phyloP scores from a whole-genome alignment of 1,284 basidiomycete species.

The Schizophyllum amplum region DNA sequence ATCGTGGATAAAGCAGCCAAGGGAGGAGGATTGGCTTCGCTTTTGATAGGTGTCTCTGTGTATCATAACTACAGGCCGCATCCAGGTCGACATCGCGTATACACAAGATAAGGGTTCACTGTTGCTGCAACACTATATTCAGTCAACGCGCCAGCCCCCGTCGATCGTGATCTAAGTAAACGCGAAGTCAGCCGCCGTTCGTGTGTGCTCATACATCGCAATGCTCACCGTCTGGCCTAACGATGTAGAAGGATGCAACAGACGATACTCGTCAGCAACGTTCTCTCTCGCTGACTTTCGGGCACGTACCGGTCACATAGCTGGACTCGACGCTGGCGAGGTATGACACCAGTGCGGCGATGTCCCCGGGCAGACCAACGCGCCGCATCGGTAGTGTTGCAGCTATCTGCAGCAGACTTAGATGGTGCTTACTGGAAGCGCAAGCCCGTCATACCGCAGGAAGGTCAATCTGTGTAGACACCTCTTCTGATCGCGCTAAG shows the following conservation, averaged over 20 bases:
- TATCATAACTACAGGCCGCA: no score
- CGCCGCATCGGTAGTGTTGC: background rate
- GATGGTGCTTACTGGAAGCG: background rate
- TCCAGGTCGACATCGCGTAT: background rate
- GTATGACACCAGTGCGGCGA: slow-evolving; percentile 18
- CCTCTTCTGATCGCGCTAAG: background rate
- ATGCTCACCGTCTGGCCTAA: background rate
- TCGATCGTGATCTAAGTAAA: background rate
- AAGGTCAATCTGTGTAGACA: background rate
- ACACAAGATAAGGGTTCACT: background rate
- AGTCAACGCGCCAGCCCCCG: background rate
- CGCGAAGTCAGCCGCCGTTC: no score
- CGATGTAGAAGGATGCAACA: background rate
- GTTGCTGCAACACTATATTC: background rate
- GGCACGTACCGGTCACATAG: slow-evolving; percentile 17
- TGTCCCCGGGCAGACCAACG: slow-evolving; percentile 13
- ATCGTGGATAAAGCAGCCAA: no score
- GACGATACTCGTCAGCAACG: background rate
- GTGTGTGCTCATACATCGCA: no score
- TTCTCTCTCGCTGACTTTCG: background rate
- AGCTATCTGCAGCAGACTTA: background rate
- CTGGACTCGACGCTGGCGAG: slow-evolving; percentile 17
- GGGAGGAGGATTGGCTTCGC: no score
- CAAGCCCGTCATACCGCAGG: background rate
- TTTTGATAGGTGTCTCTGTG: no score